Evolutionary conservation across 1,284 basidiomycete species (phyloP), one percentile per base, ranked within the genome.

Genomic region (Leccinum fallax): DNA sequence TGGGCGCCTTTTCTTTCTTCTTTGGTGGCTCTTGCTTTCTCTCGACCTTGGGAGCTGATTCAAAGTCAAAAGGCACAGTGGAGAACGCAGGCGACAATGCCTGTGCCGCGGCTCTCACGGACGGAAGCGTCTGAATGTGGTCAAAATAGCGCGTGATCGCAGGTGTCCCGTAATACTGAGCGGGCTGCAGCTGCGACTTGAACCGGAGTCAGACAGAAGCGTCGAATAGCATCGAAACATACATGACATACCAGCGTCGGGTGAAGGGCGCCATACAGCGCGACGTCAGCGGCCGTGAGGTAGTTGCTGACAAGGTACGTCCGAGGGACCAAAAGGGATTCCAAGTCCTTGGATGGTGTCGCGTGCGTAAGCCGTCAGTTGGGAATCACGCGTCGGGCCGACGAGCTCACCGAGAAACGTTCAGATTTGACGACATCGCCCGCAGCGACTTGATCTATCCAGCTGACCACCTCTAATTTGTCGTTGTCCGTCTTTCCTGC

Each of bases 131-230:
- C 80, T 98, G 95, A 63, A 98, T 86, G 75, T 97, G 93, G 74
- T 95, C 91, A 74, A 97, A 97, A 83, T 96, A 97, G 58, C 96
- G 92, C 53, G 92, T 92, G 54, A 98, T 77, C 28, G 93, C 85
- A 6, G 95, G 93, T 61, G 86, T 84, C 30, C 87, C 78, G 73
- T 90, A 89, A 78, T 92, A 89, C 74, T 91, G 85, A 24, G 83
- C 67, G 0, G 89, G 80, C 65, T 85, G 83, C 28, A 89, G 76
- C 73, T 86, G 85, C 7, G 88, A 85, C 92, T 93, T 70, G 60
- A 38, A 54, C 53, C 62, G 63, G 30, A 66, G 67, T 66, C 34
- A 65, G 66, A 64, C 55, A 60, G 11, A 55, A 36, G n/a, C 2
- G 15, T 38, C 19, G 15, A 36, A 55, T 13, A 16, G 26, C n/a